These are phyloP conservation scores for Passiflora organensis DNA, from an alignment of 345 rosid genomes.

Conservation along the genomic window DNA sequence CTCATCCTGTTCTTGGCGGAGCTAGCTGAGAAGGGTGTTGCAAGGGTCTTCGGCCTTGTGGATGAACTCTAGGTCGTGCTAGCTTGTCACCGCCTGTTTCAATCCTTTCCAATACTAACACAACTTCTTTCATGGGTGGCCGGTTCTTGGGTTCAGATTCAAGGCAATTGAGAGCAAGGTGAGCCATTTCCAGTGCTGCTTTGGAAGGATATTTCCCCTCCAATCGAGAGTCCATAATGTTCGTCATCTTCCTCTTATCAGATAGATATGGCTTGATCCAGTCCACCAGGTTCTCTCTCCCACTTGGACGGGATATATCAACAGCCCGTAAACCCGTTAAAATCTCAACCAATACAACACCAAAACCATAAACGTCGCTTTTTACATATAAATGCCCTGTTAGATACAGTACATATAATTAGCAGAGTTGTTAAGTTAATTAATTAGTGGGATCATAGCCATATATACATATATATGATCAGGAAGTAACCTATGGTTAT, in stretches of 20 bases:
- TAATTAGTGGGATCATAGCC: too few relatives aligned
- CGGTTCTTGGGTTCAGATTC: constrained; percentile 43
- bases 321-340: constrained; percentile 50
- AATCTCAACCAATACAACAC: constrained; percentile 60
- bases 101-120: constrained; percentile 47
- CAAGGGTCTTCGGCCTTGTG: constrained; percentile 33
- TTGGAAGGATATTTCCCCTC: constrained; percentile 49
- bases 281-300: constrained; percentile 45
- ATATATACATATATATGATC: too few relatives aligned
- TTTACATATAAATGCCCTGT: constrained; percentile 60
- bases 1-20: constrained; percentile 25
- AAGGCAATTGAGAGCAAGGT: constrained; percentile 39
- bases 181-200: constrained; percentile 37
- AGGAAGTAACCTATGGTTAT: too few relatives aligned
- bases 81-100: constrained; percentile 39
- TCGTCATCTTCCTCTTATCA: constrained; percentile 34
- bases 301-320: constrained; percentile 31
- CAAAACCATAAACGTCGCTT: constrained; percentile 69
- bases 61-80: constrained; percentile 47
- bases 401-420: too few relatives aligned
- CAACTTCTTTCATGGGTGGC: constrained; percentile 55
- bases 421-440: too few relatives aligned
- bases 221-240: constrained; percentile 38
- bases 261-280: constrained; percentile 48
- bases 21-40: constrained; percentile 54